Evolutionary conservation across 2,329 filamentous ascomycete genomes (phyloP).

Genomic region (Colletotrichum kahawae): DNA sequence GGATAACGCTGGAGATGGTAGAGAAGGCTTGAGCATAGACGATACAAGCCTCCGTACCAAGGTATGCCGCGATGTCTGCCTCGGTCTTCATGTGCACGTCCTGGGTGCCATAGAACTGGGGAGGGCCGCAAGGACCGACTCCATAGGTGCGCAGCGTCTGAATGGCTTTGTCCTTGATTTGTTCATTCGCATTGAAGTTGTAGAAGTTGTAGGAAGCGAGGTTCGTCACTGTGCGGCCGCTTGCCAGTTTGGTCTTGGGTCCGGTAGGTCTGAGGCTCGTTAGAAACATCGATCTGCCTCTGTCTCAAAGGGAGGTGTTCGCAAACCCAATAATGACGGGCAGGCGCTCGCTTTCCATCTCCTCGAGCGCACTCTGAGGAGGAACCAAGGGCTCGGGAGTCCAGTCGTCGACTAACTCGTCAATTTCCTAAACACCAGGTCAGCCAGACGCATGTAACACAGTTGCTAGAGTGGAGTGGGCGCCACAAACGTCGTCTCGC

Average conservation of each 20-base stretch:
- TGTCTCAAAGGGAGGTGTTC: neutral
- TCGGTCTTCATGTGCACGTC: conserved; percentile 98
- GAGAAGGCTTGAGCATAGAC: conserved; percentile 97
- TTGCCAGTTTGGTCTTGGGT: conserved; percentile 86
- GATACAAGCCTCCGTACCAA: conserved; percentile 89
- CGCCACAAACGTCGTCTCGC: conserved; percentile 70
- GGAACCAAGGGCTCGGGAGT: conserved; percentile 89
- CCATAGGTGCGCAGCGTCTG: conserved; percentile 93
- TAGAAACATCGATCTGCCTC: neutral
- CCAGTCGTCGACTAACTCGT: conserved; percentile 97
- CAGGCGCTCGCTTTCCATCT: conserved; percentile 80
- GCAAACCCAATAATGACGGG: conserved; percentile 86
- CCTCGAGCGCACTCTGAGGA: conserved; percentile 75
- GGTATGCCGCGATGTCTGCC: conserved; percentile 86
- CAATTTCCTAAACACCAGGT: conserved; percentile 71
- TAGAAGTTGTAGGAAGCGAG: conserved; percentile 97
- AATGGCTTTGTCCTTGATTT: conserved; percentile 93
- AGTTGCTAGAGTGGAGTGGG: neutral
- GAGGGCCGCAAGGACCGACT: conserved; percentile 94
- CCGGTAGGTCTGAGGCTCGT: conserved; percentile 72
- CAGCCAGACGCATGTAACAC: neutral
- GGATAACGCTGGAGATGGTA: conserved; percentile 96
- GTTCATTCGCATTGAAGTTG: conserved; percentile 93
- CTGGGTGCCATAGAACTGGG: conserved; percentile 97
- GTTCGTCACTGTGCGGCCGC: conserved; percentile 89